These are phyloP conservation scores for Lagerstroemia fauriei DNA, from an alignment of 441 rosid species.

Conservation along the genomic window DNA sequence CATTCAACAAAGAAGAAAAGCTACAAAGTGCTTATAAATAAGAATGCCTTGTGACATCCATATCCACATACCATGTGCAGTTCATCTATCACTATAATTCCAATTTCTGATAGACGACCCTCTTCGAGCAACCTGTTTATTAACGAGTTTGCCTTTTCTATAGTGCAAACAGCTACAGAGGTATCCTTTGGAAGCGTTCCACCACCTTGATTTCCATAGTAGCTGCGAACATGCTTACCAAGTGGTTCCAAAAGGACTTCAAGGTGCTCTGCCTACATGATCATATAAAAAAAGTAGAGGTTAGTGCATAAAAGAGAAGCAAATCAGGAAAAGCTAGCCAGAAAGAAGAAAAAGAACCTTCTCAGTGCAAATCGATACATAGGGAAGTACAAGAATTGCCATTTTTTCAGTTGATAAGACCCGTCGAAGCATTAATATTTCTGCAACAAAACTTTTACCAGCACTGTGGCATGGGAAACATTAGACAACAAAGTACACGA, in stretches of 20 bases:
- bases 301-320: slow-evolving; percentile 12
- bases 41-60: not conserved
- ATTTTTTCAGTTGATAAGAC: slow-evolving; percentile 77
- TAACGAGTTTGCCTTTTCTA: slow-evolving; percentile 94
- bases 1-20: not conserved
- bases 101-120: slow-evolving; percentile 91
- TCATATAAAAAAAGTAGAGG: slow-evolving; percentile 16
- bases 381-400: slow-evolving; percentile 93
- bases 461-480: slow-evolving; percentile 59
- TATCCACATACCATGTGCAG: slow-evolving; percentile 77
- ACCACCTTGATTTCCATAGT: slow-evolving; percentile 95
- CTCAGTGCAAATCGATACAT: slow-evolving; percentile 92
- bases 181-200: slow-evolving; percentile 96
- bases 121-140: slow-evolving; percentile 91
- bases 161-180: slow-evolving; percentile 95
- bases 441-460: slow-evolving; percentile 99
- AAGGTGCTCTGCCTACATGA: slow-evolving; percentile 85
- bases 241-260: slow-evolving; percentile 91
- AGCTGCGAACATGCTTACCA: slow-evolving; percentile 88
- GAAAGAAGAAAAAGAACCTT: slow-evolving; percentile 54
- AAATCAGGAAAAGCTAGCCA: slow-evolving; percentile 15
- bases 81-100: slow-evolving; percentile 95
- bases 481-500: slow-evolving; percentile 28
- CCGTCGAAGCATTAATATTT: slow-evolving; percentile 90
- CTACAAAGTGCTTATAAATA: not conserved